phyloP scores from a whole-genome alignment of 2,329 filamentous ascomycete species.

The Diaporthe nobilis region DNA sequence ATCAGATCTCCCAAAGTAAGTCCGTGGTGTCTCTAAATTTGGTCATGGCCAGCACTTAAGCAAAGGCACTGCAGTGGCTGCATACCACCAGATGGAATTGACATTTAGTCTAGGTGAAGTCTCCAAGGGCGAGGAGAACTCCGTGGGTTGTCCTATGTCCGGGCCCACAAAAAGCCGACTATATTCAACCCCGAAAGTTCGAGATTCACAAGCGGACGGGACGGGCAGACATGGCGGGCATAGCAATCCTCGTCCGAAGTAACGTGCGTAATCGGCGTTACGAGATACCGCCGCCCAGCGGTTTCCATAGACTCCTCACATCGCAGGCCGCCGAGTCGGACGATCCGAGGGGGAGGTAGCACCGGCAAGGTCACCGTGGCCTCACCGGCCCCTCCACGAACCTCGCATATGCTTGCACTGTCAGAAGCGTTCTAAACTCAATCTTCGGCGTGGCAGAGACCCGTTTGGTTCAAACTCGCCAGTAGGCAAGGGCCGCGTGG shows the following conservation, averaged over 20 bases:
- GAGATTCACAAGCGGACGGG: background rate
- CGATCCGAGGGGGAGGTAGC: background rate
- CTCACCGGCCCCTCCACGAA: background rate
- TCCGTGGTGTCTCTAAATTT: background rate
- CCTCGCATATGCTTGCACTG: background rate
- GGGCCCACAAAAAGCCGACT: background rate
- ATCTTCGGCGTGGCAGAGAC: background rate
- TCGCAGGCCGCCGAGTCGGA: background rate
- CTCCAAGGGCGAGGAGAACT: background rate
- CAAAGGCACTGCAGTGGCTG: background rate
- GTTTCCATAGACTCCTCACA: background rate
- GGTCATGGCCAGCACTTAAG: no score
- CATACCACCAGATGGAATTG: background rate
- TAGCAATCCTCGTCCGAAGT: background rate
- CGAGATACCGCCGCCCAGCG: slow-evolving; percentile 6
- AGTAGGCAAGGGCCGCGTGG: background rate
- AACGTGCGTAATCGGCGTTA: slow-evolving; percentile 4
- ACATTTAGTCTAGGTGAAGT: background rate
- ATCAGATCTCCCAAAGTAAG: background rate
- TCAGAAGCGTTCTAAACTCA: background rate
- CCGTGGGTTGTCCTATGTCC: background rate
- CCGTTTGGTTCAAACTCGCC: background rate
- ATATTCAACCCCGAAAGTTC: background rate
- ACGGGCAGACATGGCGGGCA: background rate
- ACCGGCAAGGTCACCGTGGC: background rate